Conservation (phyloP, 805 yeast species). For the Clavispora vitiphila region DNA sequence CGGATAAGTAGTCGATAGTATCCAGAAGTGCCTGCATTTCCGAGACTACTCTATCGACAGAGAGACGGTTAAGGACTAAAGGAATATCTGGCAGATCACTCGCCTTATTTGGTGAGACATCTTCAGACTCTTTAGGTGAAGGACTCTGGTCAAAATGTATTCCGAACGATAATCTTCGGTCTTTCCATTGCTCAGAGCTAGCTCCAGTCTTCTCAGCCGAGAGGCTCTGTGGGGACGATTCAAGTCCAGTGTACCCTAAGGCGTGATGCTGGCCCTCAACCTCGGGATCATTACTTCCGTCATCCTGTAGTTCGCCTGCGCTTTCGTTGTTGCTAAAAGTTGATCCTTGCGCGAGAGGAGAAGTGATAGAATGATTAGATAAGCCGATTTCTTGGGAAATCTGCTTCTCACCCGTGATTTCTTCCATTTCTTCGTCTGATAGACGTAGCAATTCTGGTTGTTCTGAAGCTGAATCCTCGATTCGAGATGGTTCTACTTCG, state of each 20-base stretch:
- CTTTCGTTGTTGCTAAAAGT: background rate
- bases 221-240: background rate
- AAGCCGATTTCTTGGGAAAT: background rate
- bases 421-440: background rate
- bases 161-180: background rate
- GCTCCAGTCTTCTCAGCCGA: background rate
- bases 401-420: background rate
- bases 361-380: background rate
- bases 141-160: background rate
- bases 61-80: background rate
- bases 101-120: background rate
- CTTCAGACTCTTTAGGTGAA: too few relatives aligned
- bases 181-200: background rate
- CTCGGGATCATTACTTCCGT: background rate
- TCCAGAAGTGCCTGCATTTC: constrained; percentile 24
- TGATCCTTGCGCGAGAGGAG: background rate
- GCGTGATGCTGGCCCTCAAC: background rate
- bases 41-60: constrained; percentile 3
- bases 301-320: background rate
- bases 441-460: background rate
- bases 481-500: background rate
- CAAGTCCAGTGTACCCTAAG: background rate
- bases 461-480: background rate
- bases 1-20: constrained; percentile 30
- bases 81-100: background rate